Evolutionary conservation across 2,329 filamentous ascomycete species (phyloP), one percentile per base, ranked within the genome.

Genomic region (Trichoderma arundinaceum): DNA sequence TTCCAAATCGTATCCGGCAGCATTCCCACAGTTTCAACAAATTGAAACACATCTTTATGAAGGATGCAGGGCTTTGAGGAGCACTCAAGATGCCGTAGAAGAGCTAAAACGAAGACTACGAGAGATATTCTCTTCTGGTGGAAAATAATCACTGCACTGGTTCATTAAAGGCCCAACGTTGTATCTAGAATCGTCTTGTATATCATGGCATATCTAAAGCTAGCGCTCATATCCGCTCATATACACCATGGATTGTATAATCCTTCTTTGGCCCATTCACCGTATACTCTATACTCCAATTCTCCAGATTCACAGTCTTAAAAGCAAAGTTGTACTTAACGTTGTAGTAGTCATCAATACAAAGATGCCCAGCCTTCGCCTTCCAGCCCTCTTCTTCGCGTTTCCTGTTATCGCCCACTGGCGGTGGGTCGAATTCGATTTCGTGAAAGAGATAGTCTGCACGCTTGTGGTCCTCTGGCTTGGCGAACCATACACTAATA

Each of bases 401-500:
- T 17, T n/a, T 41, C 19, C 28, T 17, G 15, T 73, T 67, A 3
- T 71, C 68, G 7, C n/a, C 44, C 7, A 12, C 8, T 1, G 71
- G 71, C 0, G 80, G 78, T 8, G 79, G 69, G 22, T 79, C 66
- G 69, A 93, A 91, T 65, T 89, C 83, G n/a, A 93, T 78, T 68
- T 88, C 84, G 71, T 93, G 90, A 75, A 94, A 94, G 19, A 93
- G 78, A 68, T 92, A 90, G 72, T 92, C 90, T 0, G 88, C 88
- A 13, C 82, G 82, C 63, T 80, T 80, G 15, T 81, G 76, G 69
- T 91, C 88, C 15, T 90, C 85, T 1, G 84, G 81, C 68, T 88
- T 87, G 44, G 87, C 87, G 70, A 93, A 93, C 90, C 90, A 94
- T 1, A 90, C 87, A 67, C 86, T 90, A 22, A 94, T 78, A 33